phyloP scores from a whole-genome alignment of 2,329 filamentous ascomycete species.

The Fusarium denticulatum region DNA sequence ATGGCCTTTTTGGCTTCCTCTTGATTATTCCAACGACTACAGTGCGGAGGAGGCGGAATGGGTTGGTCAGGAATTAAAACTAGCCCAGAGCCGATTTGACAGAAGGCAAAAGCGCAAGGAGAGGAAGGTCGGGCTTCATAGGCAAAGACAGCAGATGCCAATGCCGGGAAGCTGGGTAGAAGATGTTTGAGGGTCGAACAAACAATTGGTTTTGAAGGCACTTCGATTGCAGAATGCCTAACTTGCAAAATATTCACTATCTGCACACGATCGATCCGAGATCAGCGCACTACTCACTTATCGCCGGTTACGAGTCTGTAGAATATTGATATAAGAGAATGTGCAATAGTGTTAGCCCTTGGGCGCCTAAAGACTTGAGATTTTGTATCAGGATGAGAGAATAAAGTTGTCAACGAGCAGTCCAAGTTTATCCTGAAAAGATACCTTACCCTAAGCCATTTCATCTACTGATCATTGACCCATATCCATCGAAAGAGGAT shows the following conservation, averaged over 20 bases:
- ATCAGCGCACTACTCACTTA: accelerated
- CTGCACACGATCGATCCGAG: accelerated
- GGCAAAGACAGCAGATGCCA: accelerated
- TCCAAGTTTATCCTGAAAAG: accelerated
- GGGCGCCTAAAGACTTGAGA: background rate
- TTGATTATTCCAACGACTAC: accelerated
- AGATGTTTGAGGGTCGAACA: background rate
- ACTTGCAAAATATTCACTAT: too few species aligned
- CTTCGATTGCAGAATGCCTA: background rate
- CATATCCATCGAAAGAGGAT: accelerated
- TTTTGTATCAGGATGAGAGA: accelerated
- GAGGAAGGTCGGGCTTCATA: background rate
- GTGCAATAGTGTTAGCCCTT: background rate
- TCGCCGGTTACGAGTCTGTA: accelerated
- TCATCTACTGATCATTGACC: background rate
- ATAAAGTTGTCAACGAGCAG: background rate
- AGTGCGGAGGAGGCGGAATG: background rate
- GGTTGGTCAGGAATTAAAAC: background rate
- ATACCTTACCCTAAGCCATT: background rate
- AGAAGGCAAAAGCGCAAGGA: background rate
- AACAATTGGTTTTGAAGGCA: accelerated
- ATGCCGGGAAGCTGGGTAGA: background rate
- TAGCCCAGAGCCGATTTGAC: background rate
- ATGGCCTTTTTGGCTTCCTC: background rate
- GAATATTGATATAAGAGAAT: accelerated